Percentiles rank a stretch among this genome's conserved stretches.
Evolutionary conservation across 106 monocot genomes (phyloP).

Genomic region (Xerophyta viscosa): DNA sequence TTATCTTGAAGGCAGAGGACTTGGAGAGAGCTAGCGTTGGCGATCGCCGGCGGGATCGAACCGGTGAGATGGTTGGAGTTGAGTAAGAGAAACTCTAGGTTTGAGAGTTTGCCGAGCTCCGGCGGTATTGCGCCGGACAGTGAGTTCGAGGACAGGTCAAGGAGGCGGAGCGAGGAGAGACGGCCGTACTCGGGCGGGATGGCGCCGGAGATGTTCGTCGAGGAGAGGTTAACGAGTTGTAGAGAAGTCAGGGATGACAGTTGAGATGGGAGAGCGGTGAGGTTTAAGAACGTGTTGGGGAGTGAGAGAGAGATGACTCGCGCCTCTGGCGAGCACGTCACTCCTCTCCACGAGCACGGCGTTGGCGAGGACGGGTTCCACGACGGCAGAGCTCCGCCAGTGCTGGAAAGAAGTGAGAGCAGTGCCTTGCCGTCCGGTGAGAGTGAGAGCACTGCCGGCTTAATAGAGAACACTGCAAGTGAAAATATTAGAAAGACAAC

Average conservation of each 20-base stretch:
- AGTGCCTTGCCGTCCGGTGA: conserved; percentile 56
- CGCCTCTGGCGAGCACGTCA: conserved; percentile 68
- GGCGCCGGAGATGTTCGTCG: conserved; percentile 53
- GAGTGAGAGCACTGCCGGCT: conserved; percentile 16
- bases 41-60: conserved; percentile 38
- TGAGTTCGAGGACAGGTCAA: conserved; percentile 69
- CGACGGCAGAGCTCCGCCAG: conserved; percentile 29
- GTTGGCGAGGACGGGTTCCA: conserved; percentile 54
- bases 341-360: conserved; percentile 83
- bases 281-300: conserved; percentile 90
- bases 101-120: conserved; percentile 24
- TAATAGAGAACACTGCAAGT: no score
- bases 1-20: conserved; percentile 72
- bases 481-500: no score
- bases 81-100: conserved; percentile 51
- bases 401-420: conserved; percentile 34
- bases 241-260: conserved; percentile 71
- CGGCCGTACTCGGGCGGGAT: conserved; percentile 33
- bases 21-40: conserved; percentile 45
- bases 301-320: conserved; percentile 81
- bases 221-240: conserved; percentile 80
- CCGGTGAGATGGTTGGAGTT: conserved; percentile 67
- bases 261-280: conserved; percentile 52
- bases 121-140: conserved; percentile 42
- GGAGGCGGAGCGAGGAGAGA: conserved; percentile 44